Evolutionary conservation across 352 stramenopile species (phyloP).

Genomic region (Globisporangium echinulatum): DNA sequence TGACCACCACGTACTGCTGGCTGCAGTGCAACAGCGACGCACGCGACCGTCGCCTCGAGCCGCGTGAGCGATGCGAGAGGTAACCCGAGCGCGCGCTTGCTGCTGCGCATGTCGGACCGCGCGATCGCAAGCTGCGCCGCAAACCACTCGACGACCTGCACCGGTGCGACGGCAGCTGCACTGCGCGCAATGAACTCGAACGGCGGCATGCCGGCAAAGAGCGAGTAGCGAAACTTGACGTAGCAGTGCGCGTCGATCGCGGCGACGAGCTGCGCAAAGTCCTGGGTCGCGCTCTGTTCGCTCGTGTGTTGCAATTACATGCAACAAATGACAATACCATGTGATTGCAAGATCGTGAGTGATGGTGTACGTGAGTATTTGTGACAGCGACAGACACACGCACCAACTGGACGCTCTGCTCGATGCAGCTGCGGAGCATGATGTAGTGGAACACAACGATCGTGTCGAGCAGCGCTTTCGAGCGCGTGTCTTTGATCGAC

Average conservation of each 20-base stretch:
- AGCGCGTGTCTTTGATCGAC: neutral
- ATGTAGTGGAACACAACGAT: slow-evolving; percentile 26
- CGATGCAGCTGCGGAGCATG: slow-evolving; percentile 20
- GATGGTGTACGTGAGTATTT: too few species aligned
- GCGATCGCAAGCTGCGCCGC: slow-evolving; percentile 16
- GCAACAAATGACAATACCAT: neutral
- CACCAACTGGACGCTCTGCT: slow-evolving; percentile 14
- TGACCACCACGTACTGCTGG: neutral
- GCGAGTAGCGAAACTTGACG: slow-evolving; percentile 44
- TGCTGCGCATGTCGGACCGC: neutral
- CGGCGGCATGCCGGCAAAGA: slow-evolving; percentile 24
- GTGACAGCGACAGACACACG: neutral
- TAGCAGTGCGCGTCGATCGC: slow-evolving; percentile 27
- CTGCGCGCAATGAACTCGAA: slow-evolving; percentile 34
- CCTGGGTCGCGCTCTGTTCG: slow-evolving; percentile 2
- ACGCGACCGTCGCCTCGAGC: neutral
- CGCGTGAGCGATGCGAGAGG: neutral
- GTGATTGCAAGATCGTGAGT: neutral
- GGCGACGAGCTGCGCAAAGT: slow-evolving; percentile 7
- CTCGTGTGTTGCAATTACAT: too few species aligned
- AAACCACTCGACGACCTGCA: slow-evolving; percentile 26
- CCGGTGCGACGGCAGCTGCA: slow-evolving; percentile 10
- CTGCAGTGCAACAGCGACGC: neutral
- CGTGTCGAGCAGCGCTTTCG: slow-evolving; percentile 3
- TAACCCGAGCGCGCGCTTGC: neutral